Conservation (phyloP, 2,329 filamentous ascomycete species). For the Paramyrothecium roridum region DNA sequence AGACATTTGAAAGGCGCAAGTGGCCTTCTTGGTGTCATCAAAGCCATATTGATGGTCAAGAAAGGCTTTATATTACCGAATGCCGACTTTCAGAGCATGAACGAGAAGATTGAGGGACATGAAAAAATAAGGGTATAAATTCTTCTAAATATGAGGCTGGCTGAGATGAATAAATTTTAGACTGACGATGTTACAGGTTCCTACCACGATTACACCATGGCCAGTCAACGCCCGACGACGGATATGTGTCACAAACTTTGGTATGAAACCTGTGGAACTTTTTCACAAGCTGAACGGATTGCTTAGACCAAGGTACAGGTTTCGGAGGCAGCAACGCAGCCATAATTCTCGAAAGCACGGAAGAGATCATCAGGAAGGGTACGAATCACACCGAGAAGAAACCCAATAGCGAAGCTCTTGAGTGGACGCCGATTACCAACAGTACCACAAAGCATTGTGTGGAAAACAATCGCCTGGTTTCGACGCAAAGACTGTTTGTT, state of each 20-base stretch:
- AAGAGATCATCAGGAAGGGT: no score
- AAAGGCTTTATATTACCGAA: constrained; percentile 18
- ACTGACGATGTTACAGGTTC: no score
- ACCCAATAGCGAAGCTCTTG: no score
- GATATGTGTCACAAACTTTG: constrained; percentile 19
- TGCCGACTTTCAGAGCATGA: constrained; percentile 19
- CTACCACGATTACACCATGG: constrained; percentile 10
- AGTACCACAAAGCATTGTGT: no score
- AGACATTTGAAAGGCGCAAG: constrained; percentile 19
- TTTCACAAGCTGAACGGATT: not conserved
- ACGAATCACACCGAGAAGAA: no score
- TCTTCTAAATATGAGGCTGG: no score
- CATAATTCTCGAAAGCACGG: constrained; percentile 6
- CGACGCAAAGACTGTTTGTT: not conserved
- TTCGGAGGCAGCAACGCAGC: constrained; percentile 19
- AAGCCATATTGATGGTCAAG: constrained; percentile 21
- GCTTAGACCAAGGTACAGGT: constrained; percentile 2
- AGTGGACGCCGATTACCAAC: not conserved
- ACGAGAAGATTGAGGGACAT: constrained; percentile 6
- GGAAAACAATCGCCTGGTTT: not conserved
- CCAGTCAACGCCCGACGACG: constrained; percentile 11
- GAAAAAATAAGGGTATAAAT: not conserved
- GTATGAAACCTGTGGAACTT: constrained; percentile 1
- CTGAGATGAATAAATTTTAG: no score
- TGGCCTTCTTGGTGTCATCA: constrained; percentile 20